Percentiles rank a stretch among this genome's conserved stretches.
phyloP scores from a whole-genome alignment of 2,329 filamentous ascomycete genomes.

The Fusarium pseudoanthophilum region DNA sequence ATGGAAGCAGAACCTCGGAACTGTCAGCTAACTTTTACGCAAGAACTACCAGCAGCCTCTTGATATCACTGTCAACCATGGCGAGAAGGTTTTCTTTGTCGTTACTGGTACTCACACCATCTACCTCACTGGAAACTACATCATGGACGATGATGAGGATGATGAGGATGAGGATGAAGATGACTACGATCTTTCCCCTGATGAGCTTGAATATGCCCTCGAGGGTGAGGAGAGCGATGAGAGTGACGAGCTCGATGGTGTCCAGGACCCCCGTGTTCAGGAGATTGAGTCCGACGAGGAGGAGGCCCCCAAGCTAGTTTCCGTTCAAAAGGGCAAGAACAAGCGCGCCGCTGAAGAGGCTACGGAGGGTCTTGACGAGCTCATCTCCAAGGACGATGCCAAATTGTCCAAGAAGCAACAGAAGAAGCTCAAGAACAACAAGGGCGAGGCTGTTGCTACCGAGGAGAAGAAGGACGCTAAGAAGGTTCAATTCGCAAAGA shows the following conservation, averaged over 20 bases:
- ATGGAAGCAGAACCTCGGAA: neutral
- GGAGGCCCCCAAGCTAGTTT: constrained; percentile 71
- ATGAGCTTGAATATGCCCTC: constrained; percentile 79
- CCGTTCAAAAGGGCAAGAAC: constrained; percentile 81
- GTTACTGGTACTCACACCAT: constrained; percentile 90
- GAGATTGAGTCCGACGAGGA: constrained; percentile 83
- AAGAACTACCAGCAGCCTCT: constrained; percentile 95
- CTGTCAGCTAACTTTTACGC: constrained; percentile 42
- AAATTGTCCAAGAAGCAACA: constrained; percentile 96
- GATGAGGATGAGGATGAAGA: constrained; percentile 74
- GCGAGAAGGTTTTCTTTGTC: constrained; percentile 92
- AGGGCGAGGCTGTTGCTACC: constrained; percentile 80
- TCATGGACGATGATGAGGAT: constrained; percentile 76
- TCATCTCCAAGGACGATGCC: constrained; percentile 82
- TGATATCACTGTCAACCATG: constrained; percentile 89
- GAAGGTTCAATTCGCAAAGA: constrained; percentile 99
- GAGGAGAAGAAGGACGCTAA: constrained; percentile 74
- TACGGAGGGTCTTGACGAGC: constrained; percentile 78
- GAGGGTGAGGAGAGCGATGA: constrained; percentile 78
- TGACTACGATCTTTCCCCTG: constrained; percentile 84
- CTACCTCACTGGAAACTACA: constrained; percentile 95
- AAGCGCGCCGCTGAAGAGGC: constrained; percentile 87
- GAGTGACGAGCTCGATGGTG: constrained; percentile 80
- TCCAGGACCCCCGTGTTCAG: constrained; percentile 83
- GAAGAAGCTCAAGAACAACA: constrained; percentile 99